Conservation (phyloP, 371 early-diverging fungal species). For the Spraguea lophii region DNA sequence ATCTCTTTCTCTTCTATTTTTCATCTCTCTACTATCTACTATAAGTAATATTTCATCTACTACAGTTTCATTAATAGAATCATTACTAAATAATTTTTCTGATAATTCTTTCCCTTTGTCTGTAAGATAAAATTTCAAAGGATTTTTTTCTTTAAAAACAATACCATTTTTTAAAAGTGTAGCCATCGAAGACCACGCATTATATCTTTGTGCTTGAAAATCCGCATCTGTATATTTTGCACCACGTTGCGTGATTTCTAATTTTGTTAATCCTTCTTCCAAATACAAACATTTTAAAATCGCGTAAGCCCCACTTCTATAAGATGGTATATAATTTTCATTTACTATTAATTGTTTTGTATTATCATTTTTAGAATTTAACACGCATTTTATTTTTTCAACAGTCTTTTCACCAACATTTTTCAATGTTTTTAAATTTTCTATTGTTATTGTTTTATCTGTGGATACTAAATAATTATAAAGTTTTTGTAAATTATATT, state of each 20-base stretch:
- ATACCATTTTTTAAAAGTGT: constrained; percentile 25
- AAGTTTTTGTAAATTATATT: no score
- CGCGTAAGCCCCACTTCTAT: constrained; percentile 26
- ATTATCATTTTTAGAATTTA: neutral
- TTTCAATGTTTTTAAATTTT: no score
- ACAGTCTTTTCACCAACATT: neutral
- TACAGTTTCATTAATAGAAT: neutral
- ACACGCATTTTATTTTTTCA: neutral
- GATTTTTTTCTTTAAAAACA: constrained; percentile 23
- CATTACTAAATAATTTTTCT: constrained; percentile 7
- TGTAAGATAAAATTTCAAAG: constrained; percentile 28
- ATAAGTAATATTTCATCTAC: constrained; percentile 12
- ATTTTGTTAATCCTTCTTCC: constrained; percentile 22
- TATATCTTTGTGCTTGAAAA: constrained; percentile 15
- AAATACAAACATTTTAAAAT: constrained; percentile 25
- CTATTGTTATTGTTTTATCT: no score
- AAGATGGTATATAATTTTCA: constrained; percentile 26
- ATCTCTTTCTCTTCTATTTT: constrained; percentile 17
- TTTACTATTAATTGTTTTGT: neutral
- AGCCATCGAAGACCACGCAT: constrained; percentile 27
- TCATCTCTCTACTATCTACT: constrained; percentile 42
- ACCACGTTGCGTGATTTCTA: constrained; percentile 12
- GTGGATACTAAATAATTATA: no score
- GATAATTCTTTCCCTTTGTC: constrained; percentile 14
- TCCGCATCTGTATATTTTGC: constrained; percentile 15